A percentile compares a stretch with the other conserved stretches of the same genome.
These are phyloP conservation scores for Mangifera indica DNA, from an alignment of 345 rosid species.

Conservation along the genomic window DNA sequence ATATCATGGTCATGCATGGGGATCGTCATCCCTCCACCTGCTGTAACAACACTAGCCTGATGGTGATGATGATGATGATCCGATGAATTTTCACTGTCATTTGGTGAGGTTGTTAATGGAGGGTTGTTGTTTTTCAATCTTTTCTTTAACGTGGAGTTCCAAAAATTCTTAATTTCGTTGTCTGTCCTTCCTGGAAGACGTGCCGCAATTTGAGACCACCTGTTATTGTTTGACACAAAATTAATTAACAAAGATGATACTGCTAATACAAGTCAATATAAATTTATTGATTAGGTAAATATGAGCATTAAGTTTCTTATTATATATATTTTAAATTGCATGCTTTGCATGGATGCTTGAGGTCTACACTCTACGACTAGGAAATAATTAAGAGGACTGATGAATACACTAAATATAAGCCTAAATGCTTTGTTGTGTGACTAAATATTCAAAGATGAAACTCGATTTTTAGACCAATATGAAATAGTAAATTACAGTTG, in stretches of 20 bases:
- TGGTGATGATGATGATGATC: slow-evolving; percentile 32
- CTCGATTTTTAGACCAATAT: no score
- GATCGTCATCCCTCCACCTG: slow-evolving; percentile 29
- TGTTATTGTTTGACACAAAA: slow-evolving; percentile 16
- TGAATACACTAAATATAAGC: no score
- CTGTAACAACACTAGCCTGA: slow-evolving; percentile 26
- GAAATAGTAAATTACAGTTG: no score
- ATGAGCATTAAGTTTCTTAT: no score
- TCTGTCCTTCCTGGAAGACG: slow-evolving; percentile 91
- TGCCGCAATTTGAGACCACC: slow-evolving; percentile 97
- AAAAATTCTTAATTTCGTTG: slow-evolving; percentile 90
- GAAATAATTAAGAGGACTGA: no score
- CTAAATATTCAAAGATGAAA: no score
- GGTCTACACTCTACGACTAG: no score
- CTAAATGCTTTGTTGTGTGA: no score
- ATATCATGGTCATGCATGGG: slow-evolving; percentile 46
- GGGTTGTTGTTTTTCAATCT: slow-evolving; percentile 45
- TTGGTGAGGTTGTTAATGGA: slow-evolving; percentile 49
- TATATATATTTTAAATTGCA: no score
- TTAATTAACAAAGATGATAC: background rate
- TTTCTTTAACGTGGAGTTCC: slow-evolving; percentile 88
- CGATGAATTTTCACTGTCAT: slow-evolving; percentile 51
- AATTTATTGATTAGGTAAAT: no score
- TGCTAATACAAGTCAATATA: background rate
- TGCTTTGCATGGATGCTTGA: no score